Evolutionary conservation across 2,329 filamentous ascomycete species (phyloP).

Genomic region (Colletotrichum costaricense): DNA sequence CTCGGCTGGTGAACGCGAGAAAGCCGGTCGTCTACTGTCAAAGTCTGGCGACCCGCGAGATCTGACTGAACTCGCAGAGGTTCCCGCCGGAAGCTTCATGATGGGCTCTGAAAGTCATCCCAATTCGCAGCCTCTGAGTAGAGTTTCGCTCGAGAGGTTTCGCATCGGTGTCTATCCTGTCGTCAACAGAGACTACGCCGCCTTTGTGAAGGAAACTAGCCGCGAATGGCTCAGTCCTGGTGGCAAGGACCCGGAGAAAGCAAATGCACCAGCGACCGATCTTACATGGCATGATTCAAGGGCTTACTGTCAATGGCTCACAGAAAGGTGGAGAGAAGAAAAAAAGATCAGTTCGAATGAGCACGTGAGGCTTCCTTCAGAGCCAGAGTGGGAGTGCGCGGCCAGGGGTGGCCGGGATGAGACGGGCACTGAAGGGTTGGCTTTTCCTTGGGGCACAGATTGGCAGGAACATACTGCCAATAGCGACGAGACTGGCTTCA

Average conservation of each 20-base stretch:
- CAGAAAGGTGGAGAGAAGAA: not conserved
- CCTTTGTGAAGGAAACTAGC: not conserved
- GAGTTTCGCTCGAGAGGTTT: not conserved
- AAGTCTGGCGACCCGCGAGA: conserved; percentile 14
- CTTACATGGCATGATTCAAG: conserved; percentile 16
- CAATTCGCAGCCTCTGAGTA: not conserved
- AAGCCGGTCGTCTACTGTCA: conserved; percentile 12
- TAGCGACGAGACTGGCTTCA: conserved; percentile 2
- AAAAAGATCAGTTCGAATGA: not conserved
- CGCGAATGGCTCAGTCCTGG: conserved; percentile 14
- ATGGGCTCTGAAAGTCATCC: conserved; percentile 26
- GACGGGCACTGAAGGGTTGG: not conserved
- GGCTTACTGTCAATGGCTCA: conserved; percentile 22
- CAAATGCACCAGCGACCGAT: conserved; percentile 16
- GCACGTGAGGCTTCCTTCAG: conserved; percentile 12
- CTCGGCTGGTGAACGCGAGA: not conserved
- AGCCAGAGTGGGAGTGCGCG: conserved; percentile 19
- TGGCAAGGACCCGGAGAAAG: not conserved
- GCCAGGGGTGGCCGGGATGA: not conserved
- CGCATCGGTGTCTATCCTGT: conserved; percentile 17
- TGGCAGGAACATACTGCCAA: not conserved
- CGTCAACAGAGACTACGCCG: not conserved
- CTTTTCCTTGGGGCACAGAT: conserved; percentile 1
- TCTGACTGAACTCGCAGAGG: not conserved
- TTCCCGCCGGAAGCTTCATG: conserved; percentile 6